Evolutionary conservation across 1,139 yeast genomes (phyloP).

Genomic region (Magnusiomyces sp.): DNA sequence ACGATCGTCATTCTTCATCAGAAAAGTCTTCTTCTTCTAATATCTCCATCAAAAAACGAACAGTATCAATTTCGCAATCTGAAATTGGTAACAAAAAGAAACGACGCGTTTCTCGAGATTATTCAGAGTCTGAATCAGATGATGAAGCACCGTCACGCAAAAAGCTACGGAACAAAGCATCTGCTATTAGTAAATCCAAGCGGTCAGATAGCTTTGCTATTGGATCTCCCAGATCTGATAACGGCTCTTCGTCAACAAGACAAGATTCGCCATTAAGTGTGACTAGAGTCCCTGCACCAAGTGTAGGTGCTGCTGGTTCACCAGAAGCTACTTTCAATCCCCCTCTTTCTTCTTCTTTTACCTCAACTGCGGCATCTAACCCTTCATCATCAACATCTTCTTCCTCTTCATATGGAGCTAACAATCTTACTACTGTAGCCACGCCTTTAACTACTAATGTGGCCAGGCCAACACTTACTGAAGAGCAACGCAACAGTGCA

Average conservation of each 20-base stretch:
- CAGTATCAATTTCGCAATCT: not conserved
- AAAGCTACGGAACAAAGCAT: not conserved
- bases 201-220: no score
- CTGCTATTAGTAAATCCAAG: no score
- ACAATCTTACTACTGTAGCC: not conserved
- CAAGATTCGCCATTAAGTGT: no score
- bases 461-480: conserved; percentile 10
- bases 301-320: no score
- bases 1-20: not conserved
- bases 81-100: conserved; percentile 1
- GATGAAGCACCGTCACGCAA: not conserved
- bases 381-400: conserved; percentile 1
- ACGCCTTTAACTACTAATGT: not conserved
- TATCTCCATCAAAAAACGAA: not conserved
- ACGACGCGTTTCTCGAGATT: conserved; percentile 1
- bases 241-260: no score
- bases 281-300: no score
- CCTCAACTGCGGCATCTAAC: conserved; percentile 5
- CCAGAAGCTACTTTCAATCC: no score
- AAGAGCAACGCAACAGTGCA: conserved; percentile 23
- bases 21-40: not conserved
- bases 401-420: no score
- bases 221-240: no score
- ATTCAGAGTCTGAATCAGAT: conserved; percentile 2
- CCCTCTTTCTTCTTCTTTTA: no score